Conservation (phyloP, 148 eudicot species). For the Heliosperma pusillum region DNA sequence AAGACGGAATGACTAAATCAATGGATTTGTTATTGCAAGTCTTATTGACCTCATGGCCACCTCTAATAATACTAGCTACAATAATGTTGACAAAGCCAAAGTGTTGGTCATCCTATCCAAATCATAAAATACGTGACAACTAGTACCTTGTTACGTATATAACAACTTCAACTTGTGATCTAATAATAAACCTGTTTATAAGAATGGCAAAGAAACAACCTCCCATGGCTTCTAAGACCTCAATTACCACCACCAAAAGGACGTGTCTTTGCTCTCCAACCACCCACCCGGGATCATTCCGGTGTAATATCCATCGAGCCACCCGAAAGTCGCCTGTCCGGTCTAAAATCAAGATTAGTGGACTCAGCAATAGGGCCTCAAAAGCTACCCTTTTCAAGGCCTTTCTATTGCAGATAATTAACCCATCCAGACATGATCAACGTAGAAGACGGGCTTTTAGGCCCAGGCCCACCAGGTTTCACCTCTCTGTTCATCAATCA, state of each 20-base stretch:
- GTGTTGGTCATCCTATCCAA: not conserved
- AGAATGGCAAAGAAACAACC: not conserved
- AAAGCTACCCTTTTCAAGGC: slow-evolving; percentile 18
- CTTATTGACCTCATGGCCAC: no score
- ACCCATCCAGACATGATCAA: slow-evolving; percentile 24
- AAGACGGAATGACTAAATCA: no score
- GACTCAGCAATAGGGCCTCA: not conserved
- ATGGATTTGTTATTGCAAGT: no score
- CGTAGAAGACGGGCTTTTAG: slow-evolving; percentile 8
- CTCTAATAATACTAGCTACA: no score
- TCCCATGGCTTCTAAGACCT: slow-evolving; percentile 6
- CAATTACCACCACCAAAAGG: slow-evolving; percentile 19
- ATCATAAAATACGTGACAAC: not conserved
- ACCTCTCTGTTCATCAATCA: not conserved
- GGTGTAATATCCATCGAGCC: slow-evolving; percentile 24
- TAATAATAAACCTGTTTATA: not conserved
- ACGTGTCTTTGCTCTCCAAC: slow-evolving; percentile 34
- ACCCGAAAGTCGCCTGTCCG: not conserved
- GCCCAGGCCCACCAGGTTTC: slow-evolving; percentile 29
- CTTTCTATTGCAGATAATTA: slow-evolving; percentile 22
- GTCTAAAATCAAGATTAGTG: not conserved
- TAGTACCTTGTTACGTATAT: no score
- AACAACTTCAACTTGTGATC: no score
- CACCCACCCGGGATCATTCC: slow-evolving; percentile 32
- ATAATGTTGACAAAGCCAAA: not conserved